Conservation (phyloP, 495 filamentous ascomycete species). For the Thermochaetoides thermophila region DNA sequence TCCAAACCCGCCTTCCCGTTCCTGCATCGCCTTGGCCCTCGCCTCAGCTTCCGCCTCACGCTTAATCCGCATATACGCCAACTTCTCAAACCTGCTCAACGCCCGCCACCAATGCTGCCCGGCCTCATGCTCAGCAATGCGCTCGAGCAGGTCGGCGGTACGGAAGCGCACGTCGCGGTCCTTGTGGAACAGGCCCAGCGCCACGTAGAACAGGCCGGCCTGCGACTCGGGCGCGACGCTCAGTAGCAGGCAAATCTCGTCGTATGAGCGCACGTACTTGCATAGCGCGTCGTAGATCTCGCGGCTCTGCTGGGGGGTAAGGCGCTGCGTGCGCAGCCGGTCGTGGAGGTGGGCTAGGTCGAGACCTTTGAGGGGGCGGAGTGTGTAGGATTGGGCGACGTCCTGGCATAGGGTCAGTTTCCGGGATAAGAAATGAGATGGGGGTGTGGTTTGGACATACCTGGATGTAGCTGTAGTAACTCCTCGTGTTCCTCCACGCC, state of each 20-base stretch:
- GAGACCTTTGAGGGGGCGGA: constrained; percentile 64
- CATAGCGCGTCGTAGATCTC: constrained; percentile 72
- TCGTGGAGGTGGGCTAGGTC: constrained; percentile 90
- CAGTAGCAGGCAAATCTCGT: constrained; percentile 79
- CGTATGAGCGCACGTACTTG: constrained; percentile 63
- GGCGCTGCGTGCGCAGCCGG: constrained; percentile 62
- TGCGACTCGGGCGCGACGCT: constrained; percentile 74
- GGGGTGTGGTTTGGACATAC: no score
- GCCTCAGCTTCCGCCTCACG: constrained; percentile 42
- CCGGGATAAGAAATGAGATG: no score
- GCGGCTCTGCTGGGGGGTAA: constrained; percentile 52
- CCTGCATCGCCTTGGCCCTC: constrained; percentile 17
- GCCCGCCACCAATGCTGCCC: constrained; percentile 86
- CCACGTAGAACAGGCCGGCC: constrained; percentile 81
- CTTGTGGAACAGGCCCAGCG: constrained; percentile 87
- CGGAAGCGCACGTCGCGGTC: constrained; percentile 60
- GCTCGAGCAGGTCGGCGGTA: constrained; percentile 65
- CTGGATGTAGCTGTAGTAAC: constrained; percentile 89
- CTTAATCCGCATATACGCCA: constrained; percentile 56
- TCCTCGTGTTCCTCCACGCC: constrained; percentile 87
- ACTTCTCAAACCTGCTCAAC: constrained; percentile 75
- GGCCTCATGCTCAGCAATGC: constrained; percentile 73
- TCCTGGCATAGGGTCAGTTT: no score
- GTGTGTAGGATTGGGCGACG: constrained; percentile 43
- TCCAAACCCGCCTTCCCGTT: constrained; percentile 3